These are phyloP conservation scores for Copromyces sp. DNA, from an alignment of 495 filamentous ascomycete species.

Conservation along the genomic window DNA sequence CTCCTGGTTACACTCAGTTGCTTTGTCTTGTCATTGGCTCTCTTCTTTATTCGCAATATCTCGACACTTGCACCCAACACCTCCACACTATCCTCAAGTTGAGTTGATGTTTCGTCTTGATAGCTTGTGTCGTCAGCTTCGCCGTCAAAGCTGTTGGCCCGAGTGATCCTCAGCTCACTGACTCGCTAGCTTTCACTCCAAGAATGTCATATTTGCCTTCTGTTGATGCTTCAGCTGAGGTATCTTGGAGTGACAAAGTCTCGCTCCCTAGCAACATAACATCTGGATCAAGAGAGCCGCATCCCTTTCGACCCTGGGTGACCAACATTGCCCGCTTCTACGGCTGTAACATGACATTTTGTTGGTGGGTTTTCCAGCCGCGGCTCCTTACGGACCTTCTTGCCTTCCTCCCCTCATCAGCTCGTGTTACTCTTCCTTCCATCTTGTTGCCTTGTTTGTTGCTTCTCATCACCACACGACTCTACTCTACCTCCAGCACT, in stretches of 20 bases:
- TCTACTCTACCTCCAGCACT: neutral
- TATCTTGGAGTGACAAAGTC: neutral
- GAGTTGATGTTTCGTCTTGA: neutral
- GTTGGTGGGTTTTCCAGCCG: neutral
- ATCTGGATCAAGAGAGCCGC: neutral
- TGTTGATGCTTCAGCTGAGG: neutral
- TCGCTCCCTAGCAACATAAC: neutral
- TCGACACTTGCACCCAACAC: neutral
- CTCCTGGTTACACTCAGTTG: neutral
- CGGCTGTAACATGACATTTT: neutral
- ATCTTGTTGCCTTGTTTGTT: neutral
- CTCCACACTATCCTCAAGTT: neutral
- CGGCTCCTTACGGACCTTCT: neutral
- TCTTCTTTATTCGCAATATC: neutral
- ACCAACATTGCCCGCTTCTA: neutral
- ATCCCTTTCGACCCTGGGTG: neutral
- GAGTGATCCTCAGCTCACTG: neutral
- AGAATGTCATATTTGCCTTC: neutral
- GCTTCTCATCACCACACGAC: neutral
- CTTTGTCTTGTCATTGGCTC: conserved; percentile 1
- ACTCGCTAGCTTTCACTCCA: neutral
- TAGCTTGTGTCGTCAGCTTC: neutral
- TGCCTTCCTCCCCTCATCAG: neutral
- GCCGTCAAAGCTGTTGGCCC: neutral
- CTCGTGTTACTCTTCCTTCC: neutral